phyloP scores from a whole-genome alignment of 2,329 filamentous ascomycete genomes.

The Helminthosporium solani region DNA sequence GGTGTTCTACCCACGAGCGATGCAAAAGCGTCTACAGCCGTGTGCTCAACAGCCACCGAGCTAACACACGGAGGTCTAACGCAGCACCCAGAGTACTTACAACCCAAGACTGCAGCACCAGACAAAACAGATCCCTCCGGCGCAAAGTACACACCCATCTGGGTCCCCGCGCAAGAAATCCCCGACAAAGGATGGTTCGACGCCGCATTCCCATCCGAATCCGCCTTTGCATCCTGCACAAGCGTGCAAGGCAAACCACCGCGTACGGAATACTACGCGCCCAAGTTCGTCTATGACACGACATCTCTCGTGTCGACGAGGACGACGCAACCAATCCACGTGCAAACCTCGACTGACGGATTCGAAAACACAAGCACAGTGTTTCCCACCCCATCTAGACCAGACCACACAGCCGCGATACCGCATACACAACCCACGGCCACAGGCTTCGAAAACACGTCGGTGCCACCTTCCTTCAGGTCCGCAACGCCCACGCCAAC shows the following conservation, averaged over 20 bases:
- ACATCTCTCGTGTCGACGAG: conserved; percentile 6
- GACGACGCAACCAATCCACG: neutral
- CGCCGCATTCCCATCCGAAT: conserved; percentile 15
- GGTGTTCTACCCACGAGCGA: conserved; percentile 17
- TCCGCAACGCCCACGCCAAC: no score
- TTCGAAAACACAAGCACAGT: conserved; percentile 2
- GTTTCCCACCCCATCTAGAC: neutral
- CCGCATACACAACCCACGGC: neutral
- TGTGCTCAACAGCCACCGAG: conserved; percentile 15
- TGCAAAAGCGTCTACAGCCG: conserved; percentile 3
- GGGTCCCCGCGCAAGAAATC: conserved; percentile 12
- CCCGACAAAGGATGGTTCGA: conserved; percentile 18
- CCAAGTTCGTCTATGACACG: conserved; percentile 15
- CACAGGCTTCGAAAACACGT: neutral
- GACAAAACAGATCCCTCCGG: conserved; percentile 13
- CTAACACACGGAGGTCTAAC: conserved; percentile 8
- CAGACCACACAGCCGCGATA: neutral
- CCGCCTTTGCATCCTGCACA: conserved; percentile 17
- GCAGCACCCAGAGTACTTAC: conserved; percentile 17
- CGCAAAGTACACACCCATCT: conserved; percentile 9
- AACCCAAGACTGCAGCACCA: conserved; percentile 9
- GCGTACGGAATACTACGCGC: conserved; percentile 9
- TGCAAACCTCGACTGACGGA: conserved; percentile 8
- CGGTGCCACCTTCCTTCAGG: neutral
- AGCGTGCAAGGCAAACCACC: conserved; percentile 3